Evolutionary conservation across 2,329 filamentous ascomycete genomes (phyloP), one percentile per base, ranked within the genome.

Genomic region (Parastagonospora avenae): DNA sequence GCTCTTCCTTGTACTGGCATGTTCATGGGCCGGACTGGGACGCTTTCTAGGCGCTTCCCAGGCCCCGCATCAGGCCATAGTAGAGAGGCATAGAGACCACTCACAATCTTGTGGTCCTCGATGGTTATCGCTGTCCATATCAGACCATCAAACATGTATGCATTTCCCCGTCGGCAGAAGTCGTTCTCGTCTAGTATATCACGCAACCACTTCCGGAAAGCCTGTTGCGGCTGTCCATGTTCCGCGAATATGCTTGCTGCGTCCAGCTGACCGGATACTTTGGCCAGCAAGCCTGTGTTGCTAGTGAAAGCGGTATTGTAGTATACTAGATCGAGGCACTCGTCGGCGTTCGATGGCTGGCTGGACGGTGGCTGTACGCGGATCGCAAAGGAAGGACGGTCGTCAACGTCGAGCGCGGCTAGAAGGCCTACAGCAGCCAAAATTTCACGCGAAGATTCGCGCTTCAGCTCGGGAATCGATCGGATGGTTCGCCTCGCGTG

Each of bases 1-100:
- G 16, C 65, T 57, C 69, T 68, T 54, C 67, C 76, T 55, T 75
- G 77, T 47, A 76, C 66, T 53, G 77, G 66, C 74, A 56, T 54
- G 72, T 74, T 68, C 73, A 74, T 66, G 72, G 77, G 56, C 75
- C 74, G 63, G 41, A 59, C 53, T 19, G 45, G 28, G 2, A 39
- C 24, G 24, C 55, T 36, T 16, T 36, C 40, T 28, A 31, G 38
- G 30, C 50, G 44, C 27, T 46, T 45, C 24, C 43, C 31, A n/a
- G 37, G 48, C 16, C 44, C 41, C 4, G 43, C 28, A 19, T 62
- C 51, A 1, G 51, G 46, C 50, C 49, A 57, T 10, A 60, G 33
- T 36, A 61, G 45, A 12, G 40, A 42, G n/a, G 47, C 46, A 1
- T 48, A 49, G 4, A 63, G 19, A n/a, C 68, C 70, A 42, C 67